These are phyloP conservation scores for Diplosphaera chodatii DNA, from an alignment of 139 green algal genomes.

Conservation along the genomic window DNA sequence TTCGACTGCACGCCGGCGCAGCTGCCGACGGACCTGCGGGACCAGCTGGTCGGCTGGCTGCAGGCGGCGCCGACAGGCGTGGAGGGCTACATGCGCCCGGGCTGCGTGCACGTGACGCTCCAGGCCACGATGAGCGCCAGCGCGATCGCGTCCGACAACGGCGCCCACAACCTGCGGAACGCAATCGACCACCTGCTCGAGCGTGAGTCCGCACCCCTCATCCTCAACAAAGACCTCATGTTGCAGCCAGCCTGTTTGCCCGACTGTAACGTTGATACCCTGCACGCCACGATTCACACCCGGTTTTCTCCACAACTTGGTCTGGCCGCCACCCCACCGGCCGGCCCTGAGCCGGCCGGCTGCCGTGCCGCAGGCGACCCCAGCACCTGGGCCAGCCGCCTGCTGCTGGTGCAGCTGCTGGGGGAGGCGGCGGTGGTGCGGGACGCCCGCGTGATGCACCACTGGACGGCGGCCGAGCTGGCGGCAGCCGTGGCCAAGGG, in stretches of 20 bases:
- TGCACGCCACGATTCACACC: too few species aligned
- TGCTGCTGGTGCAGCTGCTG: slow-evolving; percentile 33
- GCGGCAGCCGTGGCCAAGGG: not conserved
- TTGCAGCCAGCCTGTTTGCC: too few species aligned
- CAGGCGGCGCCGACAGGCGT: slow-evolving; percentile 9
- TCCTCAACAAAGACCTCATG: too few species aligned
- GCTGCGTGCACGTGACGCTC: slow-evolving; percentile 71
- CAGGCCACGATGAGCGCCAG: slow-evolving; percentile 34
- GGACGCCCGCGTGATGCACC: slow-evolving; percentile 8
- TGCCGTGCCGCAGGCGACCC: slow-evolving; percentile 6
- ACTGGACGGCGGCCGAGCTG: slow-evolving; percentile 9
- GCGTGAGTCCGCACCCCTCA: not conserved
- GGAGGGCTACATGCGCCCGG: slow-evolving; percentile 66
- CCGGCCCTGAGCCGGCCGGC: too few species aligned
- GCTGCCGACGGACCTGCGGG: slow-evolving; percentile 49
- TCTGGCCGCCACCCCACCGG: too few species aligned
- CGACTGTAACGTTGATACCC: too few species aligned
- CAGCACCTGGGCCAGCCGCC: slow-evolving; percentile 20
- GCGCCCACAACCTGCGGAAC: not conserved
- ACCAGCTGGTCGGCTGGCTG: slow-evolving; percentile 41
- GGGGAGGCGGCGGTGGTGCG: slow-evolving; percentile 28
- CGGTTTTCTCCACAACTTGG: too few species aligned
- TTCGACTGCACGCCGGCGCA: slow-evolving; percentile 70
- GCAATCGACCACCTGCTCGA: not conserved
- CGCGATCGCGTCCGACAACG: not conserved